Base-by-base conservation (phyloP, 441 rosid species). In the Dalechampia spathulata region DNA sequence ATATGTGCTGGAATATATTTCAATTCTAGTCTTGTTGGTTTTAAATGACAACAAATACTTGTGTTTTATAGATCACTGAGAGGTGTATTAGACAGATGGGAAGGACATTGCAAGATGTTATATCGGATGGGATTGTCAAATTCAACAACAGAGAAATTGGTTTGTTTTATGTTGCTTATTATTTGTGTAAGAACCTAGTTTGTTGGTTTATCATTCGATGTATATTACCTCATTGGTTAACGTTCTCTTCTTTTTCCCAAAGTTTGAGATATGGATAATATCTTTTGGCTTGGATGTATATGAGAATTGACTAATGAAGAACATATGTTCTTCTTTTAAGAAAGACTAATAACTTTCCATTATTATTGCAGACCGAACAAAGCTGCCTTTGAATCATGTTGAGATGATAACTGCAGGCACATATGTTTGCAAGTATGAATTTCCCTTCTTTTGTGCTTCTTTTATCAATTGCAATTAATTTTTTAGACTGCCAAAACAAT, bases 141-240 rank as follows among this genome's bases (percentile, higher is more conserved):
- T 78, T 92, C 55, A 66, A 74, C 78, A 73, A 83, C 42, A 68
- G 87, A 69, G 84, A 83, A 79, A 80, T 92, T 30, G 98, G 96
- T 92, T 65, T 44, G 53, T 38, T 37, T 53, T 19, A 30, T 30
- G 4, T 30, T 30, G 34, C 8, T 8, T 30, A 30, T 30, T 30
- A 3, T 30, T 8, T 3, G 34, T 30, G 34, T 30, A 30, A 30
- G 8, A 30, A 8, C 8, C 8, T 4, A 30, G 34, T 30, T 4
- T 30, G 4, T 30, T 8, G 34, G 8, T 30, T 30, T 8, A n/a
- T 8, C 34, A 30, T 30, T 8, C 8, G 5, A 30, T 30, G 34
- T 8, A n/a, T n/a, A n/a, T 30, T 30, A 3, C 8, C 34, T 30
- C 34, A 3, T 30, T 30, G 5, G 34, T 30, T 30, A 30, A 3